phyloP scores from a whole-genome alignment of 768 basidiomycete genomes.

The Lactifluus subvellereus region DNA sequence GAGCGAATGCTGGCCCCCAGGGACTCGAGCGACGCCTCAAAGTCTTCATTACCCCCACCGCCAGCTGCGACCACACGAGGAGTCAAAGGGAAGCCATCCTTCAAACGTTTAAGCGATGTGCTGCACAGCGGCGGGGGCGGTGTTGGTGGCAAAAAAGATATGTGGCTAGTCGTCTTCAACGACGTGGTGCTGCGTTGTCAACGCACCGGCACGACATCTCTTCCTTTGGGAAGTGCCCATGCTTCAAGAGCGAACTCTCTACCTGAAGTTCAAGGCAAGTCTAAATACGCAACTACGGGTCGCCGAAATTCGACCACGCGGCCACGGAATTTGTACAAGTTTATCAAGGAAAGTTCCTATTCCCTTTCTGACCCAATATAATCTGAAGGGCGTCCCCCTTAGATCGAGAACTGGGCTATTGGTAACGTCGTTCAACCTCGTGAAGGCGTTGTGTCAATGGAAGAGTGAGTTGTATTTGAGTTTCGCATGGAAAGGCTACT shows the following conservation, averaged over 20 bases:
- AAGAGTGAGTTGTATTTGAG: conserved; percentile 56
- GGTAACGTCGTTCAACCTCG: conserved; percentile 68
- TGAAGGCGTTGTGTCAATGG: conserved; percentile 83
- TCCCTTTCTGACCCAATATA: conserved; percentile 12
- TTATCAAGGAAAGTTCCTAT: conserved; percentile 62
- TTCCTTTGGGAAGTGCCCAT: conserved; percentile 65
- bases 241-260: conserved; percentile 68
- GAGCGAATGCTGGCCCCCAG: conserved; percentile 54
- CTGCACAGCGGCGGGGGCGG: conserved; percentile 48
- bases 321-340: conserved; percentile 90
- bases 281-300: conserved; percentile 80
- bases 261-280: conserved; percentile 78
- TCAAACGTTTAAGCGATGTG: conserved; percentile 89
- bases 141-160: conserved; percentile 70
- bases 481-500: conserved; percentile 11
- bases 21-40: conserved; percentile 24
- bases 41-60: conserved; percentile 33
- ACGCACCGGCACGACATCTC: conserved; percentile 79
- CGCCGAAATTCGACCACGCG: conserved; percentile 69
- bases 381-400: conserved; percentile 11
- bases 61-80: conserved; percentile 42
- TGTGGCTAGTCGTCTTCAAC: conserved; percentile 95
- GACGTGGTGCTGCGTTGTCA: conserved; percentile 93
- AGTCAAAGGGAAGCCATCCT: conserved; percentile 77
- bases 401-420: conserved; percentile 89